Base-by-base conservation (phyloP, 2,329 filamentous ascomycete genomes). In the Corynespora cassiicola region DNA sequence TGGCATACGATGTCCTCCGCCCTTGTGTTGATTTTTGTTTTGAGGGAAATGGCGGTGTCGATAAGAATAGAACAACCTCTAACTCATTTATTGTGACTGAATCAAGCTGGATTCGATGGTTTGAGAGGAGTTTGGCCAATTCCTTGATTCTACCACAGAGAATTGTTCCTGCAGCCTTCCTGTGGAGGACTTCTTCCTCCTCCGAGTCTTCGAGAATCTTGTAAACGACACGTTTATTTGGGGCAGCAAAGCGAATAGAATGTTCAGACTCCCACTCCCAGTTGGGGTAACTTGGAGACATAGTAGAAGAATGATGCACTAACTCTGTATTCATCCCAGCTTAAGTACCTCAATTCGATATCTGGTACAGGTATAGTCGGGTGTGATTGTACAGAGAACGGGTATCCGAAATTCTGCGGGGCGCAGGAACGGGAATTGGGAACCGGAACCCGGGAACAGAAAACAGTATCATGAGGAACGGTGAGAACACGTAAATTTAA, bases 271-370 rank as follows among this genome's bases (percentile, higher is more conserved):
- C 35, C 19, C 26, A 30, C 20, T 38, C 35, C 8, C 7, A 38
- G 26, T 31, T 38, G 15, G 35, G 27, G 27, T 38, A 38, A 18
- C 35, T 38, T 30, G 26, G 31, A 32, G 24, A 6, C 33, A 36
- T 28, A 17, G 10, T 20, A 32, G 16, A 15, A n/a, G 15, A 28
- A 14, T 14, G 12, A 8, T 14, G 8, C 12, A 28, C 15, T 28
- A 9, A 9, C 7, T 9, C 7, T 28, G 15, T 14, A 9, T 9
- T 9, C 12, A 14, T 8, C 25, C 22, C 11, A 12, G 5, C n/a
- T 32, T 9, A 7, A 20, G 9, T 17, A 17, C 33, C n/a, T 28
- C 9, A 11, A n/a, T n/a, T n/a, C n/a, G n/a, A n/a, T n/a, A n/a
- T n/a, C n/a, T n/a, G n/a, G n/a, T n/a, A n/a, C n/a, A n/a, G n/a